phyloP scores from a whole-genome alignment of 331 rosid genomes.

The Cydonia oblonga region DNA sequence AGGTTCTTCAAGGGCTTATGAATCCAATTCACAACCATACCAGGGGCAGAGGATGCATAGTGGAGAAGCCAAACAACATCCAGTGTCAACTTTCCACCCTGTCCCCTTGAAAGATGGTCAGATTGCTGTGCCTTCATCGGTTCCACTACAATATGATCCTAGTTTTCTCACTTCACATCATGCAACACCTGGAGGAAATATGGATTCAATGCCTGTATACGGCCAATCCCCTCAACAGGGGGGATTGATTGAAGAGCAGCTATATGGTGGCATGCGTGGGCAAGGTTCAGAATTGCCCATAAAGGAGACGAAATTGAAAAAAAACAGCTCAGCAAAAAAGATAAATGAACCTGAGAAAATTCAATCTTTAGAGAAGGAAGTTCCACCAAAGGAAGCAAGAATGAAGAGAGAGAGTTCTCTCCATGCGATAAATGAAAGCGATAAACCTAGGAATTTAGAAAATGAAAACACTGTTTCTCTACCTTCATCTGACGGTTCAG shows the following conservation, averaged over 20 bases:
- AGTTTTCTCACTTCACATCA: constrained; percentile 8
- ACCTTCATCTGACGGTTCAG: constrained; percentile 18
- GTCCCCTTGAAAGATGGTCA: constrained; percentile 21
- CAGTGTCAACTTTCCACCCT: constrained; percentile 13
- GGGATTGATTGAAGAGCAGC: constrained; percentile 16
- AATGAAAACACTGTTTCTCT: constrained; percentile 21
- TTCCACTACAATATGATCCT: constrained; percentile 21
- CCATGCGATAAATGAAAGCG: constrained; percentile 26
- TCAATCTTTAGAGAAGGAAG: constrained; percentile 23
- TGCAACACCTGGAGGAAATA: constrained; percentile 19
- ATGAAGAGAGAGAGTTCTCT: constrained; percentile 30
- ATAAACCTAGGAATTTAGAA: constrained; percentile 12
- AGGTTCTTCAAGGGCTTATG: constrained; percentile 22
- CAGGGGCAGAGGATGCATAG: constrained; percentile 18
- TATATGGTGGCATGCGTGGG: constrained; percentile 15
- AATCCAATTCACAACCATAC: constrained; percentile 15
- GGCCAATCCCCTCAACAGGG: constrained; percentile 20
- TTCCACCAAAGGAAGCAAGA: constrained; percentile 17
- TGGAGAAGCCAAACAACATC: constrained; percentile 25
- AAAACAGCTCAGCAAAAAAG: constrained; percentile 24
- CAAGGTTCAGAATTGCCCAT: constrained; percentile 16
- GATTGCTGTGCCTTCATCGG: constrained; percentile 13
- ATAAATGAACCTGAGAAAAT: constrained; percentile 21
- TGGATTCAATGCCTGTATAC: constrained; percentile 6
- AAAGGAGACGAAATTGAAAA: constrained; percentile 24